A percentile compares a stretch with the other conserved stretches of the same genome.
These are phyloP conservation scores for Sindora glabra DNA, from an alignment of 306 rosid species.

Conservation along the genomic window DNA sequence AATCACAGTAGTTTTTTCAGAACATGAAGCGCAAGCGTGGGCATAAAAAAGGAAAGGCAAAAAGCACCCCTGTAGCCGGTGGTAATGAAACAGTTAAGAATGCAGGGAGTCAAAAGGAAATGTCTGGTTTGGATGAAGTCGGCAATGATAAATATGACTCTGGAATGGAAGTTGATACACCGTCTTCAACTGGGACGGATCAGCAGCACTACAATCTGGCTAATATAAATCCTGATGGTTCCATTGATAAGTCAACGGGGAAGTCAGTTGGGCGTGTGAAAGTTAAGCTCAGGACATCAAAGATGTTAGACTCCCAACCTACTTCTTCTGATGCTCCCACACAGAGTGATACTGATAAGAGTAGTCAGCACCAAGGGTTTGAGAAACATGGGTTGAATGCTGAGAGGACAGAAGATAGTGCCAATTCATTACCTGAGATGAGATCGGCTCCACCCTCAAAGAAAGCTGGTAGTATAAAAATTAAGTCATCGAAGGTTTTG, in stretches of 20 bases:
- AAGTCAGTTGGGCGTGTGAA: slow-evolving; percentile 74
- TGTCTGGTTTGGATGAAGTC: slow-evolving; percentile 43
- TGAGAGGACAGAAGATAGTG: slow-evolving; percentile 74
- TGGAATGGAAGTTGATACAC: slow-evolving; percentile 67
- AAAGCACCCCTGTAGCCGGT: slow-evolving; percentile 23
- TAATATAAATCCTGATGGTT: slow-evolving; percentile 56
- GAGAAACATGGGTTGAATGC: slow-evolving; percentile 37
- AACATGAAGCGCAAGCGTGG: slow-evolving; percentile 91
- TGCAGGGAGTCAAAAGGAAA: slow-evolving; percentile 16
- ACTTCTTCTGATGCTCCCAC: slow-evolving; percentile 68
- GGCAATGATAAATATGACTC: slow-evolving; percentile 41
- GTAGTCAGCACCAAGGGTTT: slow-evolving; percentile 62
- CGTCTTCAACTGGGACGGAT: slow-evolving; percentile 78
- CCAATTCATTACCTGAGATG: slow-evolving; percentile 47
- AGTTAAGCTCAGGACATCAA: slow-evolving; percentile 74
- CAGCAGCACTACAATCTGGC: slow-evolving; percentile 59
- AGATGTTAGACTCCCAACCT: slow-evolving; percentile 53
- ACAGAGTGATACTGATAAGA: slow-evolving; percentile 81
- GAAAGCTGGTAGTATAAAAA: slow-evolving; percentile 65
- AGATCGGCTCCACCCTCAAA: slow-evolving; percentile 31
- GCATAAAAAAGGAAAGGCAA: slow-evolving; percentile 61
- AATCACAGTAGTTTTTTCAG: background rate
- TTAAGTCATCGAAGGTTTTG: slow-evolving; percentile 60
- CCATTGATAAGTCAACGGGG: slow-evolving; percentile 35
- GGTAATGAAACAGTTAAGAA: slow-evolving; percentile 13